These are phyloP conservation scores for Musa schizocarpa DNA, from an alignment of 176 grass and related monocot genomes.

Conservation along the genomic window DNA sequence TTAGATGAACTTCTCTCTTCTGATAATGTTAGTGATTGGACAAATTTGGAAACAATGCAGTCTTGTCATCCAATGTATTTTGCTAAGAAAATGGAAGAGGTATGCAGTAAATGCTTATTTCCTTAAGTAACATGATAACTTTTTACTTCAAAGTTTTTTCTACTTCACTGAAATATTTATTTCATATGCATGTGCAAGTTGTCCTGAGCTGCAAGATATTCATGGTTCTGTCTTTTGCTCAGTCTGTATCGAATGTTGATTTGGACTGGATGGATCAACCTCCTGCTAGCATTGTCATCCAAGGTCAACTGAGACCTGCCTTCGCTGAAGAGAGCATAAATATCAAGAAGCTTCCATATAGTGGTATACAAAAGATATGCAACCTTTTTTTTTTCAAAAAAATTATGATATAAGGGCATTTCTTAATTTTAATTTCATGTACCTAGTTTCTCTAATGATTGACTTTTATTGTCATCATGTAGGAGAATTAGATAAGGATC, in stretches of 20 bases:
- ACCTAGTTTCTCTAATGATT: neutral
- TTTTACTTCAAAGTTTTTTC: neutral
- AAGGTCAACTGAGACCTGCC: slow-evolving; percentile 73
- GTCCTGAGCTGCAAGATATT: neutral
- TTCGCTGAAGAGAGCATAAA: slow-evolving; percentile 68
- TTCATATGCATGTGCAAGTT: neutral
- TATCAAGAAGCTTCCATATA: slow-evolving; percentile 42
- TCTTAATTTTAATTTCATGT: neutral
- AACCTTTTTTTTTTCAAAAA: neutral
- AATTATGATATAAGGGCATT: too few species aligned
- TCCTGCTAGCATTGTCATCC: slow-evolving; percentile 65
- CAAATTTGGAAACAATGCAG: slow-evolving; percentile 76
- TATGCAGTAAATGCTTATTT: slow-evolving; percentile 8
- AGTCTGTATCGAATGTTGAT: slow-evolving; percentile 41
- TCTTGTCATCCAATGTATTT: slow-evolving; percentile 71
- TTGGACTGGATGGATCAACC: slow-evolving; percentile 86
- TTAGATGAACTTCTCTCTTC: slow-evolving; percentile 17
- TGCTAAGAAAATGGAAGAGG: slow-evolving; percentile 71
- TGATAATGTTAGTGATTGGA: slow-evolving; percentile 44
- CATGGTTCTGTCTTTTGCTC: slow-evolving; percentile 7
- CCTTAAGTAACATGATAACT: neutral
- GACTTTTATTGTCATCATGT: neutral
- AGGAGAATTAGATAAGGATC: slow-evolving; percentile 36
- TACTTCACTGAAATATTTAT: neutral
- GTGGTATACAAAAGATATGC: slow-evolving; percentile 14